Conservation (phyloP, 345 rosid genomes). For the Anastatica hierochuntica region DNA sequence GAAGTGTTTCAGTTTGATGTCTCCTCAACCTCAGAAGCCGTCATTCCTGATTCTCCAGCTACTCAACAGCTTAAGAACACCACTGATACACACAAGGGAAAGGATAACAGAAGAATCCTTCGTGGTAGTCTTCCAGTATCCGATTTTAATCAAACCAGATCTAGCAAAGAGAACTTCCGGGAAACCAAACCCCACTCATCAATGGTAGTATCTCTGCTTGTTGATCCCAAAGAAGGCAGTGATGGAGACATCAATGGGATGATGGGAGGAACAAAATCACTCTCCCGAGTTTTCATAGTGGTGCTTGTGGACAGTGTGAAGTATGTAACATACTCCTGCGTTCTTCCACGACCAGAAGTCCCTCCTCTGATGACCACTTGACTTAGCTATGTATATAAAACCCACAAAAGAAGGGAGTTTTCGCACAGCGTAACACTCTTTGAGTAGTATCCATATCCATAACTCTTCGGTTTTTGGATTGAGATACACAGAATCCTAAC, state of each 20-base stretch:
- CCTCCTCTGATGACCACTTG: conserved; percentile 64
- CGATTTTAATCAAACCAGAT: conserved; percentile 43
- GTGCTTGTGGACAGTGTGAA: conserved; percentile 84
- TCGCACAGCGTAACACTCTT: too few relatives aligned
- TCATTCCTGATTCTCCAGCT: conserved; percentile 65
- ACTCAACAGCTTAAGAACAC: conserved; percentile 37
- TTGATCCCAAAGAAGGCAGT: conserved; percentile 87
- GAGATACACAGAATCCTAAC: too few relatives aligned
- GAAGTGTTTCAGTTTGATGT: conserved; percentile 93
- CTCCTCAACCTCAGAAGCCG: conserved; percentile 57
- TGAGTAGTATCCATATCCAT: too few relatives aligned
- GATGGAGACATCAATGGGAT: conserved; percentile 65
- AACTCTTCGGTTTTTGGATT: too few relatives aligned
- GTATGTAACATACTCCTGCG: conserved; percentile 92
- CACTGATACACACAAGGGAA: conserved; percentile 34
- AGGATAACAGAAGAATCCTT: conserved; percentile 70
- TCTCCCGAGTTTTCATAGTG: conserved; percentile 87
- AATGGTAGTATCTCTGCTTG: conserved; percentile 83
- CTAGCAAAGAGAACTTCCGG: too few relatives aligned
- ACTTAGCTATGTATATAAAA: too few relatives aligned
- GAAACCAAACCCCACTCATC: conserved; percentile 63
- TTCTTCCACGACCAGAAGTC: conserved; percentile 58
- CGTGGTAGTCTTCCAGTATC: conserved; percentile 45
- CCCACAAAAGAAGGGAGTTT: too few relatives aligned
- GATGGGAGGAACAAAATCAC: conserved; percentile 57